phyloP scores from a whole-genome alignment of 1,139 yeast genomes.

The Casaregolazyma lundiana region DNA sequence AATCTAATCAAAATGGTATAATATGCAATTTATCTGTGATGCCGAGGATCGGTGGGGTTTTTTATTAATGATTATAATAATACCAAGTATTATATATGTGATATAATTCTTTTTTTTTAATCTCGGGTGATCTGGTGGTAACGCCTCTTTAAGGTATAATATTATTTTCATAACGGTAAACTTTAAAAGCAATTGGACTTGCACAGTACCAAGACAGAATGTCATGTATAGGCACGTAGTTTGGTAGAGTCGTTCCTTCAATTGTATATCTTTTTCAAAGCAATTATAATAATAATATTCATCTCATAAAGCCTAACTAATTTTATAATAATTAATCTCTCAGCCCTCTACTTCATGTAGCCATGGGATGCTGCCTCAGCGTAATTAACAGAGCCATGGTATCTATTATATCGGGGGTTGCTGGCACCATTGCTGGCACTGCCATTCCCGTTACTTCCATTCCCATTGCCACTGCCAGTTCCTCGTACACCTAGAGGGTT shows the following conservation, averaged over 20 bases:
- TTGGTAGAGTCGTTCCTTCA: too few species aligned
- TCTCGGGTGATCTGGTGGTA: too few species aligned
- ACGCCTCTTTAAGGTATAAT: neutral
- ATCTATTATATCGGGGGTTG: conserved; percentile 8
- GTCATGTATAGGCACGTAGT: too few species aligned
- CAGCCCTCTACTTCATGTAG: conserved; percentile 9
- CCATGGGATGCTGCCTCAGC: conserved; percentile 12
- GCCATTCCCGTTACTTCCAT: conserved; percentile 11
- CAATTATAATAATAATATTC: conserved; percentile 6
- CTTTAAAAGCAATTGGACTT: neutral
- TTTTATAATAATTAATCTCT: conserved; percentile 1
- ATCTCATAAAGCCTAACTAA: neutral
- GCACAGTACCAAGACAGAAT: too few species aligned
- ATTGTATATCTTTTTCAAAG: too few species aligned
- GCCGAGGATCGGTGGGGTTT: neutral
- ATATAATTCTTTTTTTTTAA: neutral
- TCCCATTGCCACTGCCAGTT: conserved; percentile 15
- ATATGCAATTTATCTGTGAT: conserved; percentile 1
- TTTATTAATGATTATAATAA: neutral
- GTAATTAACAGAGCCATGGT: conserved; percentile 10
- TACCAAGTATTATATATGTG: neutral
- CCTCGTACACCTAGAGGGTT: conserved; percentile 90
- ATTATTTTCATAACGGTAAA: too few species aligned
- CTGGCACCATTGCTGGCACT: conserved; percentile 14
- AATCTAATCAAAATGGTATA: neutral